Conservation (phyloP, 2,329 filamentous ascomycete species). For the Claviceps humidiphila region DNA sequence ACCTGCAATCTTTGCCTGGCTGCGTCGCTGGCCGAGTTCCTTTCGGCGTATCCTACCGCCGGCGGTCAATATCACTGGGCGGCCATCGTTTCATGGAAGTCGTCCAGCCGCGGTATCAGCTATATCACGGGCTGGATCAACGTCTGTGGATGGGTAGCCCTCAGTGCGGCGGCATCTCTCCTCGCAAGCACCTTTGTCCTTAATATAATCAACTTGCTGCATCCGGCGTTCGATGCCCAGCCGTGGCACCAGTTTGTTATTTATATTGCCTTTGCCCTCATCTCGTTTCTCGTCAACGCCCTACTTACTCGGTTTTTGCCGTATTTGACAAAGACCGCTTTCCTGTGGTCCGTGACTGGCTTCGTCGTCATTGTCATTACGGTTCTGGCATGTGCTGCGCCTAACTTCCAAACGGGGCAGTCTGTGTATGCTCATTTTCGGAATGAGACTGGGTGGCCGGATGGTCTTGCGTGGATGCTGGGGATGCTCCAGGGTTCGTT, state of each 20-base stretch:
- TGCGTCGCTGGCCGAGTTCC: constrained; percentile 56
- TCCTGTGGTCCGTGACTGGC: constrained; percentile 57
- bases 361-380: constrained; percentile 60
- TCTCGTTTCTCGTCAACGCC: constrained; percentile 51
- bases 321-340: constrained; percentile 52
- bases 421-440: constrained; percentile 58
- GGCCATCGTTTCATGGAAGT: constrained; percentile 46
- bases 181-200: constrained; percentile 54
- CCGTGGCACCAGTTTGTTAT: constrained; percentile 64
- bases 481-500: constrained; percentile 39
- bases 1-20: constrained; percentile 59
- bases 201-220: constrained; percentile 49
- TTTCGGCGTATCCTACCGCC: constrained; percentile 48
- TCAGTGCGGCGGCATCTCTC: constrained; percentile 55
- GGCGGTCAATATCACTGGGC: constrained; percentile 63
- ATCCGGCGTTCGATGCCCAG: constrained; percentile 41
- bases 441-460: constrained; percentile 56
- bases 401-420: constrained; percentile 47
- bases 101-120: constrained; percentile 47
- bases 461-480: constrained; percentile 48
- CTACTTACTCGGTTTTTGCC: constrained; percentile 45
- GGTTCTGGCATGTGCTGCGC: constrained; percentile 50
- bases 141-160: constrained; percentile 56
- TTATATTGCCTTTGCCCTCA: constrained; percentile 49
- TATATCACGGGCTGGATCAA: constrained; percentile 66